Evolutionary conservation across 805 yeast species (phyloP).

Genomic region (Clavispora carvajalis): DNA sequence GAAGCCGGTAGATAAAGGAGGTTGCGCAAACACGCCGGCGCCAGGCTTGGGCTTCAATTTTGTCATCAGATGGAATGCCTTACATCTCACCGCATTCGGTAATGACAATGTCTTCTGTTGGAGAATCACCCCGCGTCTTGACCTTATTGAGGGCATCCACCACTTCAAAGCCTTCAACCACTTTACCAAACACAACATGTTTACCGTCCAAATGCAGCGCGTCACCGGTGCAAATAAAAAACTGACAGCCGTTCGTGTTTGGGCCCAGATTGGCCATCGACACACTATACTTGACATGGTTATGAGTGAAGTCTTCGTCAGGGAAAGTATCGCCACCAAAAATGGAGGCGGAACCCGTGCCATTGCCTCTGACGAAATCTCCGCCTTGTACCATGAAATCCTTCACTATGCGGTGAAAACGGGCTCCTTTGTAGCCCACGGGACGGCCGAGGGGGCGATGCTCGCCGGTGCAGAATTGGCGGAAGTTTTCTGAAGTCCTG

Average conservation of each 20-base stretch:
- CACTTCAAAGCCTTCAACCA: constrained; percentile 38
- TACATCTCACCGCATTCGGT: constrained; percentile 8
- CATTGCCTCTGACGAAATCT: constrained; percentile 42
- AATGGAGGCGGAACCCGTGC: constrained; percentile 39
- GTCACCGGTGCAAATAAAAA: constrained; percentile 33
- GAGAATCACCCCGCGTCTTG: constrained; percentile 3
- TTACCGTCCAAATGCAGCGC: constrained; percentile 38
- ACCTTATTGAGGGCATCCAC: constrained; percentile 21
- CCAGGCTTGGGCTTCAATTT: too few relatives aligned
- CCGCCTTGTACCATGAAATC: constrained; percentile 45
- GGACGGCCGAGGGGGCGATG: constrained; percentile 32
- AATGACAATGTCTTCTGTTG: constrained; percentile 1
- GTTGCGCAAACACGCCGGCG: too few relatives aligned
- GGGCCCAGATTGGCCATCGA: constrained; percentile 42
- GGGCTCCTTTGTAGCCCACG: constrained; percentile 37
- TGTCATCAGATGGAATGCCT: not conserved
- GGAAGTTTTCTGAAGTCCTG: constrained; percentile 44
- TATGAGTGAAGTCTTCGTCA: constrained; percentile 38
- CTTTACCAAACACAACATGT: constrained; percentile 47
- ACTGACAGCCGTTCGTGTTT: constrained; percentile 43
- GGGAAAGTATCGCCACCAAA: constrained; percentile 36
- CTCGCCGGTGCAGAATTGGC: constrained; percentile 52
- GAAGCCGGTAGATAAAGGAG: too few relatives aligned
- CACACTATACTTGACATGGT: constrained; percentile 23
- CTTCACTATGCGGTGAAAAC: constrained; percentile 37